These are phyloP conservation scores for Calonectria hawksworthii DNA, from an alignment of 2,329 filamentous ascomycete species.

Conservation along the genomic window DNA sequence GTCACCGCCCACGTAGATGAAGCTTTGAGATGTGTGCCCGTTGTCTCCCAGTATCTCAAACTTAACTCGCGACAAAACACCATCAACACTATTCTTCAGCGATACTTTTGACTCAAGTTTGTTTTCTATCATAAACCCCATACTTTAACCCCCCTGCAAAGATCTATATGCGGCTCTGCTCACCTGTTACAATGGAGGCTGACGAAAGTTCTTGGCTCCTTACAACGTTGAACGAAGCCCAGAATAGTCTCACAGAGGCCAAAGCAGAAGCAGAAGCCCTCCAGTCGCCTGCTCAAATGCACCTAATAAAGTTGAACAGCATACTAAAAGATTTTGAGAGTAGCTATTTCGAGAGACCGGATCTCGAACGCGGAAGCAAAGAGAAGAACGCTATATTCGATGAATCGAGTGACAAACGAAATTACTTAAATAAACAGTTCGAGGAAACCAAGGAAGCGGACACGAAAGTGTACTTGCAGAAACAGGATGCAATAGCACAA, in stretches of 20 bases:
- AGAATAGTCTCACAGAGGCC: background rate
- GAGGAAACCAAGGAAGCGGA: background rate
- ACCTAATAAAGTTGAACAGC: background rate
- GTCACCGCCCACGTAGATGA: background rate
- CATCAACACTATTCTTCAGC: background rate
- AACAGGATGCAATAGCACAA: background rate
- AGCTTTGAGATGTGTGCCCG: background rate
- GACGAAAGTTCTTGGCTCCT: background rate
- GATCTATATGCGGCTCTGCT: background rate
- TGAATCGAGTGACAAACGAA: background rate
- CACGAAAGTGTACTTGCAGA: background rate
- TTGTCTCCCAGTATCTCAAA: background rate
- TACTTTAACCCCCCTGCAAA: background rate
- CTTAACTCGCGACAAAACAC: background rate
- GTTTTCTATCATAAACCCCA: background rate
- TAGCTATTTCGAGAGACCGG: background rate
- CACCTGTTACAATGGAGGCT: background rate
- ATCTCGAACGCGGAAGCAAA: background rate
- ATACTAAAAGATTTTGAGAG: background rate
- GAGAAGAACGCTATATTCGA: background rate
- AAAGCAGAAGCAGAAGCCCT: background rate
- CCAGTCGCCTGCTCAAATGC: background rate
- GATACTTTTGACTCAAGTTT: background rate
- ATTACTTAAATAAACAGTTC: background rate
- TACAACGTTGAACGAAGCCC: background rate